These are phyloP conservation scores for Yamadazyma mexicana DNA, from an alignment of 1,139 yeast species.

Conservation along the genomic window DNA sequence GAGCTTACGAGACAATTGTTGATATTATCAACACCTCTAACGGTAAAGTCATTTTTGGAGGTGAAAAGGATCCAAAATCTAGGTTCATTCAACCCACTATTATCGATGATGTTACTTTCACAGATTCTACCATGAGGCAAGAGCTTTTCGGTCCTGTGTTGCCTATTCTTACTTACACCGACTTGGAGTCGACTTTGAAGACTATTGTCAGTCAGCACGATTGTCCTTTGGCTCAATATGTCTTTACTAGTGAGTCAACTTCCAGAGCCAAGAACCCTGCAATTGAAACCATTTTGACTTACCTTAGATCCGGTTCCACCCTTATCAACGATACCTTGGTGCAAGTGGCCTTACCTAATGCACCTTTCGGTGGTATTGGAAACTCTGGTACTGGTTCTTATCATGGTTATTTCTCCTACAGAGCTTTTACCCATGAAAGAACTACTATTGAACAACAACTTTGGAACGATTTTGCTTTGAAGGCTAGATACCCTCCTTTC, in stretches of 20 bases:
- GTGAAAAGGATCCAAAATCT: conserved; percentile 42
- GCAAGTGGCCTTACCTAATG: conserved; percentile 67
- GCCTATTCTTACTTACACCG: conserved; percentile 63
- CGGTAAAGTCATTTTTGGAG: conserved; percentile 64
- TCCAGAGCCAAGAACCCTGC: conserved; percentile 43
- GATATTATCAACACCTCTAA: conserved; percentile 49
- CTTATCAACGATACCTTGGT: conserved; percentile 70
- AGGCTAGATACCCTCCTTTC: conserved; percentile 72
- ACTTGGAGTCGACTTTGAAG: conserved; percentile 49
- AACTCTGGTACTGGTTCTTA: conserved; percentile 77
- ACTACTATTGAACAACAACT: conserved; percentile 67
- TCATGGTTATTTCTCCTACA: conserved; percentile 76
- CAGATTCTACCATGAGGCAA: conserved; percentile 69
- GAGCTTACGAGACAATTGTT: conserved; percentile 55
- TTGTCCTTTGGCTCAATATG: conserved; percentile 85
- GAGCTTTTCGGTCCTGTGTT: conserved; percentile 88
- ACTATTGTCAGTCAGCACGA: conserved; percentile 58
- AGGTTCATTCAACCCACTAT: conserved; percentile 76
- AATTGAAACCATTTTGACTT: conserved; percentile 48
- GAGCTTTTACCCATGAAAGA: conserved; percentile 75
- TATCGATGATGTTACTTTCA: conserved; percentile 58
- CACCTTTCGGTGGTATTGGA: conserved; percentile 95
- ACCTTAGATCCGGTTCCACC: conserved; percentile 74
- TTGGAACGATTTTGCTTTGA: conserved; percentile 60
- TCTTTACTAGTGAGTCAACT: conserved; percentile 54